Evolutionary conservation across 371 early-diverging fungal genomes (phyloP).

Genomic region (Saksenaea oblongispora): DNA sequence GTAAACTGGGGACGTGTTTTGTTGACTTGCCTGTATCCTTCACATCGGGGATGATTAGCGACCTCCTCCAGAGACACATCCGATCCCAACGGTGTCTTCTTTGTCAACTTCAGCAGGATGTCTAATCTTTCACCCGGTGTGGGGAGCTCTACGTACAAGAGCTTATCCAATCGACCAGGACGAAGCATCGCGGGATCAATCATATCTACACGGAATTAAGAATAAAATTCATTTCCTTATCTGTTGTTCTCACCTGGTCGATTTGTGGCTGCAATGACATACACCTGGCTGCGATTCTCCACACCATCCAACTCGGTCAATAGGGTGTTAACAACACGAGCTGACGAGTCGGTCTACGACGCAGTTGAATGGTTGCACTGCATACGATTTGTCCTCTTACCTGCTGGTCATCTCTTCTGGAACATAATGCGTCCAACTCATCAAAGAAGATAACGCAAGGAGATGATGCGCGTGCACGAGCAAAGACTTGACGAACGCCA

Average conservation of each 20-base stretch:
- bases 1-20: neutral
- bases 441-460: slow-evolving; percentile 99
- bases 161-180: slow-evolving; percentile 98
- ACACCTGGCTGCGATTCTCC: slow-evolving; percentile 88
- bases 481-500: slow-evolving; percentile 97
- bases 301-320: slow-evolving; percentile 99
- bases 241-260: slow-evolving; percentile 67
- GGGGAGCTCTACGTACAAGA: slow-evolving; percentile 96
- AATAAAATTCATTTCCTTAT: neutral
- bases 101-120: slow-evolving; percentile 84
- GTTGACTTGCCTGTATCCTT: slow-evolving; percentile 59
- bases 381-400: slow-evolving; percentile 29
- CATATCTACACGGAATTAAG: slow-evolving; percentile 63
- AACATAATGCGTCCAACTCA: slow-evolving; percentile 98
- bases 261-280: slow-evolving; percentile 99
- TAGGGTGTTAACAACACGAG: slow-evolving; percentile 98
- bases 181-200: slow-evolving; percentile 99
- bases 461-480: slow-evolving; percentile 91
- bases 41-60: slow-evolving; percentile 74
- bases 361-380: neutral
- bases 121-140: slow-evolving; percentile 81
- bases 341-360: slow-evolving; percentile 79
- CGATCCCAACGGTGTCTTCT: slow-evolving; percentile 76
- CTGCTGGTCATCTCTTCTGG: slow-evolving; percentile 77
- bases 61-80: slow-evolving; percentile 75